These are phyloP conservation scores for Pyracantha coccinea DNA, from an alignment of 331 rosid species.

Conservation along the genomic window DNA sequence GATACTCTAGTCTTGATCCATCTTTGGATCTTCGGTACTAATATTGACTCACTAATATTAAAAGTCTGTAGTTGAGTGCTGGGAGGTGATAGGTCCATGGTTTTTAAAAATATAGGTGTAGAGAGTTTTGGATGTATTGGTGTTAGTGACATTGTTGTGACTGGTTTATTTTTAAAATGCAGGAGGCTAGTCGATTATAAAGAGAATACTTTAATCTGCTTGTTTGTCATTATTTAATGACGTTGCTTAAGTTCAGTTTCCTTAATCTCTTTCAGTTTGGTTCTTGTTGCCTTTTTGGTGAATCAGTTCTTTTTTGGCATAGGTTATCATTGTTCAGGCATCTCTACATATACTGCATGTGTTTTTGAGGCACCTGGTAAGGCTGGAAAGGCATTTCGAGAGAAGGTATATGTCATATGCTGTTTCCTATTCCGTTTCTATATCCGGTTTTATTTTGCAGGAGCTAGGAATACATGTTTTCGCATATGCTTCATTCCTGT, in stretches of 20 bases:
- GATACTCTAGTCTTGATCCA: too few relatives aligned
- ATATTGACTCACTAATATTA: neutral
- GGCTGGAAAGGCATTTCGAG: conserved; percentile 32
- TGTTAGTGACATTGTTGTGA: neutral
- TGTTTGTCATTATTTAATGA: neutral
- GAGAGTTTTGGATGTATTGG: neutral
- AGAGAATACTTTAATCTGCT: neutral
- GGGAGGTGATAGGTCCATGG: neutral
- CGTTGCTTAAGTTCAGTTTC: neutral
- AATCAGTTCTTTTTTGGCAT: conserved; percentile 15
- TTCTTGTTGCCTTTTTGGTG: conserved; percentile 11
- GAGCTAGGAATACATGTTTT: neutral
- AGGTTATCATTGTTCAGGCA: conserved; percentile 62
- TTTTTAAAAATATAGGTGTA: neutral
- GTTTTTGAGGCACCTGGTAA: conserved; percentile 56
- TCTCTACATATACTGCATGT: conserved; percentile 54
- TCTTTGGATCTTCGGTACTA: too few relatives aligned
- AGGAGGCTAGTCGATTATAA: neutral
- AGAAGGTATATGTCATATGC: conserved; percentile 47
- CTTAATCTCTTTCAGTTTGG: neutral
- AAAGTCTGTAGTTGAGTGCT: neutral
- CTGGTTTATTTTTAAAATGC: too few relatives aligned
- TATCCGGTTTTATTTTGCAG: neutral
- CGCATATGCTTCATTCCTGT: conserved; percentile 62
- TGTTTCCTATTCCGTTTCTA: neutral